A percentile compares a stretch with the other conserved stretches of the same genome.
These are phyloP conservation scores for Ganoderma multipileum DNA, from an alignment of 1,284 basidiomycete species.

Conservation along the genomic window DNA sequence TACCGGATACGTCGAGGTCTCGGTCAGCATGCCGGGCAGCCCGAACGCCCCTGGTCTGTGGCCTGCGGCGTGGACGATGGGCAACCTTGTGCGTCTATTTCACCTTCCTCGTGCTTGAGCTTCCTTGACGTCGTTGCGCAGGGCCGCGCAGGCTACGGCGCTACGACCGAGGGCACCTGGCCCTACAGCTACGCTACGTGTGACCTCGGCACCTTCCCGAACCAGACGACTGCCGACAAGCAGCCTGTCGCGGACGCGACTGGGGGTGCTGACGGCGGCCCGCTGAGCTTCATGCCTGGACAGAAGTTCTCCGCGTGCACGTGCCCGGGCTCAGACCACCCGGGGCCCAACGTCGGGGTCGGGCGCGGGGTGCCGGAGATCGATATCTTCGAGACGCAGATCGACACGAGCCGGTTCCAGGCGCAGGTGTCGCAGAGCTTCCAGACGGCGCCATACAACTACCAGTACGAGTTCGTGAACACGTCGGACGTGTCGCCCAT, in stretches of 20 bases:
- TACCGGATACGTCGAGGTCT: conserved; percentile 87
- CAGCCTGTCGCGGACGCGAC: conserved; percentile 60
- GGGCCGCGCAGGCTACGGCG: conserved; percentile 67
- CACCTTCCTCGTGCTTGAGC: conserved; percentile 39
- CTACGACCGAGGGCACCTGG: conserved; percentile 68
- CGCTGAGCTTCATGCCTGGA: conserved; percentile 59
- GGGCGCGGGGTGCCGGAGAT: conserved; percentile 72
- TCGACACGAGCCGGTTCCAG: conserved; percentile 45
- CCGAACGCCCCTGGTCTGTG: conserved; percentile 73
- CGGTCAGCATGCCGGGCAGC: conserved; percentile 82
- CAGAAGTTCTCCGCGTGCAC: conserved; percentile 63
- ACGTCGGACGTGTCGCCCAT: conserved; percentile 59
- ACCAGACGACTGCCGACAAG: conserved; percentile 67
- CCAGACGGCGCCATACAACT: conserved; percentile 85
- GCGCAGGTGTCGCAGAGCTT: conserved; percentile 79
- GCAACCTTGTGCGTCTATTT: conserved; percentile 50
- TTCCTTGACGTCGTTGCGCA: conserved; percentile 40
- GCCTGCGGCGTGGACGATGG: conserved; percentile 61
- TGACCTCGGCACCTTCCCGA: conserved; percentile 86
- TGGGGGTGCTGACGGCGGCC: conserved; percentile 52
- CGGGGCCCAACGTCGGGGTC: conserved; percentile 57
- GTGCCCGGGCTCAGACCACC: conserved; percentile 66
- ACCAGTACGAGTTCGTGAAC: conserved; percentile 67
- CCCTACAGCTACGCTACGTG: conserved; percentile 87
- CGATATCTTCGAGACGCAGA: conserved; percentile 70